Conservation (phyloP, 2,329 filamentous ascomycete genomes). For the Raffaelea arxii region DNA sequence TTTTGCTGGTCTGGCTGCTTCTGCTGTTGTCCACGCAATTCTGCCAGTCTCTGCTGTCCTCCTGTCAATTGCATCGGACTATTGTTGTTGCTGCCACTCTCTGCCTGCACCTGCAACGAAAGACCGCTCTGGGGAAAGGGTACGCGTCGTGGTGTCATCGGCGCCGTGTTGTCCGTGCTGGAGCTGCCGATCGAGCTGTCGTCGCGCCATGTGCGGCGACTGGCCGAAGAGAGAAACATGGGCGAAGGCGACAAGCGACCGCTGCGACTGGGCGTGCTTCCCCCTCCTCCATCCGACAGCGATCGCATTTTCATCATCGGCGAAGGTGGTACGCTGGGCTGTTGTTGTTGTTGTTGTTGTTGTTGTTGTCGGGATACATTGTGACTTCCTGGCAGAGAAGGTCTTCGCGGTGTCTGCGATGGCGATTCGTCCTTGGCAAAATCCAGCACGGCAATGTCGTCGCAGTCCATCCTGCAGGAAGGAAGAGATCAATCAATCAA, state of each 20-base stretch:
- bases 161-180: conserved; percentile 25
- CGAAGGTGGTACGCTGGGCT: conserved; percentile 23
- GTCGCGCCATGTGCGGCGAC: conserved; percentile 51
- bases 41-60: background rate
- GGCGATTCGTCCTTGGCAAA: conserved; percentile 9
- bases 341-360: too few species aligned
- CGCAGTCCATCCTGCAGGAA: conserved; percentile 14
- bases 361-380: too few species aligned
- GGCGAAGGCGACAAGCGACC: conserved; percentile 47
- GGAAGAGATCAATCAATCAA: too few species aligned
- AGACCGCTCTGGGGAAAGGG: conserved; percentile 54
- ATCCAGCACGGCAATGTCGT: conserved; percentile 13
- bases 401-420: too few species aligned
- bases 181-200: conserved; percentile 45
- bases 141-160: conserved; percentile 65
- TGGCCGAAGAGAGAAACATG: conserved; percentile 40
- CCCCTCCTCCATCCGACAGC: conserved; percentile 52
- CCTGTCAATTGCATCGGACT: too few species aligned
- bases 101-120: conserved; percentile 51
- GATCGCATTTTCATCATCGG: conserved; percentile 48
- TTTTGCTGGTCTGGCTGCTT: conserved; percentile 21
- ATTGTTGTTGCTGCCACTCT: conserved; percentile 5
- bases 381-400: too few species aligned
- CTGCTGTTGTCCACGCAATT: background rate
- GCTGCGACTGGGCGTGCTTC: conserved; percentile 31